Percentiles rank a stretch among this genome's conserved stretches.
phyloP scores from a whole-genome alignment of 768 basidiomycete genomes.

The Butyriboletus loyo region DNA sequence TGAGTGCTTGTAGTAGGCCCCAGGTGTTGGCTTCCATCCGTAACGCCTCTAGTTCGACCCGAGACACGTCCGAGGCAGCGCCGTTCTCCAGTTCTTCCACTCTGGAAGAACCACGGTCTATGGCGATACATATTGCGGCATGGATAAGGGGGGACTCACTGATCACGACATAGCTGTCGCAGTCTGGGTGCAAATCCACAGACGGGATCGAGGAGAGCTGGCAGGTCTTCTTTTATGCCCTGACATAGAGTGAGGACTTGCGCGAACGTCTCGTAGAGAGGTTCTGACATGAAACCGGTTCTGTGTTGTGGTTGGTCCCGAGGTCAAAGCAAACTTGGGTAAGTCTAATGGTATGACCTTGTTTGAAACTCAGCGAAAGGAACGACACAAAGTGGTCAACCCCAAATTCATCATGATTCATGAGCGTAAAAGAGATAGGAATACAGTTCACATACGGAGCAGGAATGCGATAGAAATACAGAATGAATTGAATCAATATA shows the following conservation, averaged over 20 bases:
- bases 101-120: constrained; percentile 31
- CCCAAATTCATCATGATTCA: too few species aligned
- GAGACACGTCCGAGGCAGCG: constrained; percentile 35
- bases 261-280: constrained; percentile 63
- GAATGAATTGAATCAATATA: too few species aligned
- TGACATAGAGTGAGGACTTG: constrained; percentile 64
- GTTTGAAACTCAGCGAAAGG: constrained; percentile 7
- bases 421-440: neutral
- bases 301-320: neutral
- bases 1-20: constrained; percentile 72
- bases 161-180: constrained; percentile 47
- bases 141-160: constrained; percentile 41
- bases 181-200: constrained; percentile 70
- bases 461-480: neutral
- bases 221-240: constrained; percentile 52
- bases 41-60: constrained; percentile 58
- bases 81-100: constrained; percentile 50
- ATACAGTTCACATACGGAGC: neutral
- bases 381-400: neutral
- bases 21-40: constrained; percentile 80
- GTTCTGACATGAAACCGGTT: constrained; percentile 23
- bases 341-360: neutral
- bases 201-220: constrained; percentile 59
- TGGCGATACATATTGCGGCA: neutral
- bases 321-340: neutral